Conservation (phyloP, 2,329 filamentous ascomycete genomes). For the Cyanodermella asteris region DNA sequence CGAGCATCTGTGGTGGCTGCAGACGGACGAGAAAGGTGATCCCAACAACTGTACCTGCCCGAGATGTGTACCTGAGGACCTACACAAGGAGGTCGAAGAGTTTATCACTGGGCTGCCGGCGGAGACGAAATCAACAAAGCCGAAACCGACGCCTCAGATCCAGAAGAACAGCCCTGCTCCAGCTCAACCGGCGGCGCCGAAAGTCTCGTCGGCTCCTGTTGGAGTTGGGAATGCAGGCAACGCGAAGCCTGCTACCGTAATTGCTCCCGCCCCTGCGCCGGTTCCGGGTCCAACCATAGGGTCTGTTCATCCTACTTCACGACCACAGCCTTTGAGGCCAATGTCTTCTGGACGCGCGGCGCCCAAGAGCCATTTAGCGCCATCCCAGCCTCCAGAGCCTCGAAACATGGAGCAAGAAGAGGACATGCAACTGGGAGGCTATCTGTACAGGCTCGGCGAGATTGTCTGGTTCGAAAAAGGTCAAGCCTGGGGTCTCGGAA, state of each 20-base stretch:
- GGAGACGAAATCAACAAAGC: conserved; percentile 1
- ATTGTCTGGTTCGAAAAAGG: conserved; percentile 33
- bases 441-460: conserved; percentile 32
- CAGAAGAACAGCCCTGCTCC: conserved; percentile 8
- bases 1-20: conserved; percentile 35
- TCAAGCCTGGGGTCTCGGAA: conserved; percentile 30
- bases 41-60: conserved; percentile 34
- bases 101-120: conserved; percentile 5
- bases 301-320: no score
- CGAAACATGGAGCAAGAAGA: conserved; percentile 25
- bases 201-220: no score
- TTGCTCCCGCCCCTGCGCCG: conserved; percentile 1
- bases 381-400: conserved; percentile 12
- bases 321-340: not conserved
- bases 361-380: conserved; percentile 14
- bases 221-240: no score
- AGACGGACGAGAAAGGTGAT: conserved; percentile 29
- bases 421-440: conserved; percentile 25
- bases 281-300: conserved; percentile 2
- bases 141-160: conserved; percentile 6
- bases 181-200: conserved; percentile 10
- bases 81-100: conserved; percentile 4
- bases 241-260: conserved; percentile 1
- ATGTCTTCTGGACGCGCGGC: not conserved
- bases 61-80: conserved; percentile 31